phyloP scores from a whole-genome alignment of 257 asterid species.

The Coffea eugenioides region DNA sequence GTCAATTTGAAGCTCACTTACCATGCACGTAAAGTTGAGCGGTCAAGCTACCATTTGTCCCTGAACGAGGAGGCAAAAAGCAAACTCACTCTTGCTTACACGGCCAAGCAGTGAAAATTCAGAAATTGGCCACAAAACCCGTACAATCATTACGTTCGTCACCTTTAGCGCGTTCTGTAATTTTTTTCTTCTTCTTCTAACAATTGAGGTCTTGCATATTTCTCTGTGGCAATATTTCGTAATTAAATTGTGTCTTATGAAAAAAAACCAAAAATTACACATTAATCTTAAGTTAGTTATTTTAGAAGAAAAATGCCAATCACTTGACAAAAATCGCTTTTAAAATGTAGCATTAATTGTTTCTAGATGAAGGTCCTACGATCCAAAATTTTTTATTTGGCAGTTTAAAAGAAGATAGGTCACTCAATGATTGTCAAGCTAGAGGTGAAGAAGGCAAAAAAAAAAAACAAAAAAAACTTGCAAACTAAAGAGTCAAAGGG shows the following conservation, averaged over 20 bases:
- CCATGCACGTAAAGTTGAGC: slow-evolving; percentile 58
- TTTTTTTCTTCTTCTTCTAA: background rate
- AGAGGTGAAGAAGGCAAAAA: background rate
- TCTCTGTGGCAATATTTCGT: background rate
- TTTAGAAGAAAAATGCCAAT: no score
- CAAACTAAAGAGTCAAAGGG: background rate
- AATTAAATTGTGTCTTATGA: no score
- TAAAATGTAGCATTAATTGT: no score
- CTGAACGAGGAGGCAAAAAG: slow-evolving; percentile 61
- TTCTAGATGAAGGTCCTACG: no score
- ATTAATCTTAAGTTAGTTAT: no score
- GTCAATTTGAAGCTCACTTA: slow-evolving; percentile 39
- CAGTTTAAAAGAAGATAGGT: no score
- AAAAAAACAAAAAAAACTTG: background rate
- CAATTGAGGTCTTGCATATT: background rate
- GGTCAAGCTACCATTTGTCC: slow-evolving; percentile 44
- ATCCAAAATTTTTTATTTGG: no score
- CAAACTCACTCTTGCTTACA: slow-evolving; percentile 68
- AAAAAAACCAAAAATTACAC: no score
- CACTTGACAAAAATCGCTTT: background rate
- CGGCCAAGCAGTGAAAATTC: slow-evolving; percentile 36
- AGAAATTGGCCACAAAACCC: slow-evolving; percentile 11
- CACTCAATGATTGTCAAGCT: no score
- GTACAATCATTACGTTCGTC: slow-evolving; percentile 21
- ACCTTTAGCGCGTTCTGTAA: background rate